A percentile compares a stretch with the other conserved stretches of the same genome.
phyloP scores from a whole-genome alignment of 176 grass and related monocot species.

The Pontederia crassipes region DNA sequence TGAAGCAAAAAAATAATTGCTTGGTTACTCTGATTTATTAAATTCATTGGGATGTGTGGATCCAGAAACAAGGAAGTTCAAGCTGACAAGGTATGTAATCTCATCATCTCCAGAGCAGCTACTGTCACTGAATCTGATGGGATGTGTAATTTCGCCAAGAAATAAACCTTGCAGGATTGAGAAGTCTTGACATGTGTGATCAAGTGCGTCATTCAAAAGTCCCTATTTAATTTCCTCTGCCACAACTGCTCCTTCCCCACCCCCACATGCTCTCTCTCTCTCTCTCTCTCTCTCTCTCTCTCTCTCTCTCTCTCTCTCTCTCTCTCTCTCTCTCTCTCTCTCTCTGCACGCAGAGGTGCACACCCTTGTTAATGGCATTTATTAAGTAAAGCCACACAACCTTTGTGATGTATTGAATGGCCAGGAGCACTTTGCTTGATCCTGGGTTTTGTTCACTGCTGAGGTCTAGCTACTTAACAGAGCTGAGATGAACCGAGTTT shows the following conservation, averaged over 20 bases:
- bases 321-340: background rate
- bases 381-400: background rate
- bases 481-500: background rate
- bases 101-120: no score
- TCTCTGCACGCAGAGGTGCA: background rate
- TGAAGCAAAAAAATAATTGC: no score
- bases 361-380: background rate
- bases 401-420: background rate
- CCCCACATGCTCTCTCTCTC: background rate
- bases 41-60: no score
- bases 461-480: background rate
- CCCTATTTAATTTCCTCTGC: constrained; percentile 6
- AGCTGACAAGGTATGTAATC: no score
- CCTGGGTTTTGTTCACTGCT: background rate
- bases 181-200: background rate
- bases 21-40: no score
- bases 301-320: background rate
- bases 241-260: background rate
- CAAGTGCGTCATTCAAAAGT: background rate
- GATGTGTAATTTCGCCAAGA: no score
- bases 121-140: no score
- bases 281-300: background rate
- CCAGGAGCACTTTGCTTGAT: background rate
- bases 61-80: no score
- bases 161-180: no score